Base-by-base conservation (phyloP, 805 yeast genomes). In the Debaryomyces hansenii region DNA sequence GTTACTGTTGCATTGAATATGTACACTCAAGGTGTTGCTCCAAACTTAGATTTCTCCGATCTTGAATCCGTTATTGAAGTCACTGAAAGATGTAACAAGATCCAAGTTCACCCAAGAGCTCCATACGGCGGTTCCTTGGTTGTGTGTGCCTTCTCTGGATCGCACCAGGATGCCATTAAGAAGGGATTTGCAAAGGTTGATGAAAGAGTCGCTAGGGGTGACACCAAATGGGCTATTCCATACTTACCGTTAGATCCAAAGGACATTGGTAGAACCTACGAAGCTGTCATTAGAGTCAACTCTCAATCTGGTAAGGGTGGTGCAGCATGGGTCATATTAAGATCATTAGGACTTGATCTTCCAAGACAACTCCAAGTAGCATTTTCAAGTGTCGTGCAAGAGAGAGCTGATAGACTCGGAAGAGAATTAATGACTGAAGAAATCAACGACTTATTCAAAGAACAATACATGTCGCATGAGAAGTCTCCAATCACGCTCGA, bases 261-360 rank as follows among this genome's bases (percentile, higher is more conserved):
- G 67, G 92, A 85, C 64, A 82, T 85, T 55, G 92, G 92, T 46
- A 77, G 90, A 73, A 84, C 78, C 56, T 85, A 85, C 64, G 92
- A 85, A 70, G 91, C 90, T 45, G 87, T 85, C 48, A 85, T 85
- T 61, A 77, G 92, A 74, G 91, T 85, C 58, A 85, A 85, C 70
- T 85, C 92, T 18, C 92, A 85, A 70, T 83, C 89, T n/a, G 92
- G 92, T 66, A 85, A 85, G 66, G 92, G 92, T 62, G 92, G 92
- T 66, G 89, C 91, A 39, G 89, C 91, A 18, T 85, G 92, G 92
- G 82, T 85, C 46, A 76, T 85, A 51, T 77, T 84, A 59, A 77
- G 87, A 68, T 72, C 86, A 28, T 69, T 84, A 55, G 90, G 88
- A 51, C 71, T 85, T 55, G 92, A 85, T 60, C 70, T 85, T 52